A percentile compares a stretch with the other conserved stretches of the same genome.
Evolutionary conservation across 2,329 filamentous ascomycete genomes (phyloP).

Genomic region (Trichoderma afroharzianum): DNA sequence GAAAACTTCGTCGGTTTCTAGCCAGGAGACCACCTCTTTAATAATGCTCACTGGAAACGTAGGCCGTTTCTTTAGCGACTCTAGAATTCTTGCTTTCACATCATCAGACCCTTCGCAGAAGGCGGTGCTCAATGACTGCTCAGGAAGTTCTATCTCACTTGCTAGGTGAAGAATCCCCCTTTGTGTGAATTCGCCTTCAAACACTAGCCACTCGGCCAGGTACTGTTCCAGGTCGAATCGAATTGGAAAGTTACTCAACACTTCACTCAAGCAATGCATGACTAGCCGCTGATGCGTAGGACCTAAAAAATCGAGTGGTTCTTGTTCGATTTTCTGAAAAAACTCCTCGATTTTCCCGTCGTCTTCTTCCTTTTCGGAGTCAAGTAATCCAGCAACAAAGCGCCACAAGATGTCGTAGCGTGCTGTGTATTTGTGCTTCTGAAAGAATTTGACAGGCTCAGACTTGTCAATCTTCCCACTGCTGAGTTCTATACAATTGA

Average conservation of each 20-base stretch:
- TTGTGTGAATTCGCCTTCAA: not conserved
- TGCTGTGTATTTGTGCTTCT: not conserved
- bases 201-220: not conserved
- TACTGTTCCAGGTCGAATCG: not conserved
- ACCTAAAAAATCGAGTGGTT: not conserved
- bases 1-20: not conserved
- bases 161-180: not conserved
- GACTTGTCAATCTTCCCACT: too few relatives aligned
- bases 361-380: not conserved
- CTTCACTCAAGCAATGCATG: not conserved
- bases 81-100: not conserved
- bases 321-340: not conserved
- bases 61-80: not conserved
- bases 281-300: not conserved
- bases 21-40: not conserved
- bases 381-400: constrained; percentile 5
- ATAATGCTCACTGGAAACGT: not conserved
- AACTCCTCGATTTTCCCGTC: not conserved
- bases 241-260: not conserved
- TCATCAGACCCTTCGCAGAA: not conserved
- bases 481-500: not conserved
- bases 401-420: constrained; percentile 1
- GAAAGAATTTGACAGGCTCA: not conserved
- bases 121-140: not conserved
- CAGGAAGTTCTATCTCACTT: not conserved